Evolutionary conservation across 1,284 basidiomycete genomes (phyloP), one percentile per base, ranked within the genome.

Genomic region (Xerocomus nothofagi): DNA sequence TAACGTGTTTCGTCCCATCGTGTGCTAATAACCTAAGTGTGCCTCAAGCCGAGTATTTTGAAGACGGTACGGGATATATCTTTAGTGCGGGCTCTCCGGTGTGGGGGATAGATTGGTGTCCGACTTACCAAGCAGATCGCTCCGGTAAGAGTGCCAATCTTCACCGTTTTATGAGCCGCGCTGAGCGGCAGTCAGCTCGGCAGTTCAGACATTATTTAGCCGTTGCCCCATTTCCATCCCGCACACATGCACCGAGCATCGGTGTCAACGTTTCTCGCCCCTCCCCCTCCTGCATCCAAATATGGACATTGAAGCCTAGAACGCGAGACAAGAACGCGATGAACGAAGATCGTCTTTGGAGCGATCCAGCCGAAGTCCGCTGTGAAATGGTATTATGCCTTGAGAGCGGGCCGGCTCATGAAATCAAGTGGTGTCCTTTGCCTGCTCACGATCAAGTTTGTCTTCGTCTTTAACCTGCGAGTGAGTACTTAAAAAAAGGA

Each of bases 51-150:
- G 64, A 76, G 14, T 75, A 59, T 47, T 56, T 67, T 3, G 52
- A 55, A 36, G 64, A 58, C 17, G 58, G 77, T 52, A 71, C 75
- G 26, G 75, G 83, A 0, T 78, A 86, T 54, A 72, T 92, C 0
- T 86, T 96, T 68, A 88, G 86, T 54, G 86, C 88, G 0, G 94
- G 94, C 2, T 86, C 85, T 3, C 88, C 90, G 0, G 87, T 91
- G 14, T 93, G 88, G 85, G 89, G 83, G 0, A 64, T 95, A 17
- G 91, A 94, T 59, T 97, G 93, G 93, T 93, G 91, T 65, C 93
- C 93, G 1, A 82, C 85, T 17, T 78, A 87, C 51, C 73, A 78
- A 21, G 71, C 75, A 23, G 82, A 87, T 44, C 77, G 83, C 44
- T 58, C 70, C 41, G 61, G 88, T 88, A 55, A 54, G 75, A 62